Evolutionary conservation across 2,329 filamentous ascomycete genomes (phyloP), one percentile per base, ranked within the genome.

Genomic region (Fulvia fulva): DNA sequence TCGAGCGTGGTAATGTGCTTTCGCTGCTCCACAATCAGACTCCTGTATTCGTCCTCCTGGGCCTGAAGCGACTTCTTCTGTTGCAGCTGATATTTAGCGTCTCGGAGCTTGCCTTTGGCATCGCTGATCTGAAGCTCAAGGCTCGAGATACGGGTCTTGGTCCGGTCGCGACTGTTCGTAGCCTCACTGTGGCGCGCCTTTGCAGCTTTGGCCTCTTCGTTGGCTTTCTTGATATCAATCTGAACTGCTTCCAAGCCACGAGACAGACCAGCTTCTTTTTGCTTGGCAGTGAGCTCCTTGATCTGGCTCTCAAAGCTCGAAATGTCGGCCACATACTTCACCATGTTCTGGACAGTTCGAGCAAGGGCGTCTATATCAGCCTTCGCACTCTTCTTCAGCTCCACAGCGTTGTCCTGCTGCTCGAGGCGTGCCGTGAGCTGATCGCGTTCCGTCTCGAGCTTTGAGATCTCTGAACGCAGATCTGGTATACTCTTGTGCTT

Each of bases 231-330:
- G 61, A 91, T 84, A 50, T 91, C 84, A 54, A 89, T 86, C 66
- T 94, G 89, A 54, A 97, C 91, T 64, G 94, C 89, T 55, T 96
- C 89, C 6, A 91, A 82, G 28, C 89, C 89, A 61, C 90, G 85
- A 14, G 84, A 82, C 9, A 81, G 73, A 12, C 83, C 83, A 25
- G 81, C 80, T 14, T 87, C 83, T 68, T 88, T 85, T 70, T 97
- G 89, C 65, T 91, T 91, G 8, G 86, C 85, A 58, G 84, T 80
- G 51, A 96, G 83, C 55, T 89, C 85, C 56, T 87, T 80, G 51
- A 97, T 87, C 71, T 96, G 88, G 41, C 77, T 76, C 67, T 89
- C 84, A 5, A 90, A 85, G 37, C 87, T 86, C 49, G 80, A 79
- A 59, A 93, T 88, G 46, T 96, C 90, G 60, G 80, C 82, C 63